Evolutionary conservation across 495 filamentous ascomycete genomes (phyloP).

Genomic region (Aspergillus kassunensis): DNA sequence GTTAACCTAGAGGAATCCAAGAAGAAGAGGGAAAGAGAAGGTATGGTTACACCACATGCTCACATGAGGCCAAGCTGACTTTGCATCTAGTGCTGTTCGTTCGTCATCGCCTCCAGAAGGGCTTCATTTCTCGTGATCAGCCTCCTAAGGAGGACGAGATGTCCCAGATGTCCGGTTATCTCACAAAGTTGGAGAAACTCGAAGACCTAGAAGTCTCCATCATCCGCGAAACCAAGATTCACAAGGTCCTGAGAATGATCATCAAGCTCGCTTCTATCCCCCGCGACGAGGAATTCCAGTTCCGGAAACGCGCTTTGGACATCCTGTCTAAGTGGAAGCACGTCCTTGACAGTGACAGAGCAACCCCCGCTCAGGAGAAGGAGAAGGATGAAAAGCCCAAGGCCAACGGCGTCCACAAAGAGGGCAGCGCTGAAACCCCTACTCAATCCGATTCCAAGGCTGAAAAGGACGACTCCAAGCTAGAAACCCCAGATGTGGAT

Average conservation of each 20-base stretch:
- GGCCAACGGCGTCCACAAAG: constrained; percentile 51
- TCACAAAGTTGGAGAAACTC: constrained; percentile 74
- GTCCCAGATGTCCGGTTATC: constrained; percentile 72
- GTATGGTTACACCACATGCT: constrained; percentile 35
- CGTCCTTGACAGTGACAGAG: constrained; percentile 57
- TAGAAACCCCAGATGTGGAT: constrained; percentile 25
- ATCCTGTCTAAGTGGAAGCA: constrained; percentile 81
- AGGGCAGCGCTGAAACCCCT: constrained; percentile 38
- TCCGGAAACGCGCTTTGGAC: constrained; percentile 71
- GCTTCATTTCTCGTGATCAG: constrained; percentile 75
- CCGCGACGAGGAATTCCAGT: constrained; percentile 76
- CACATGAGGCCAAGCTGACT: constrained; percentile 4
- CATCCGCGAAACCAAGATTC: constrained; percentile 82
- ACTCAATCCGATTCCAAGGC: constrained; percentile 39
- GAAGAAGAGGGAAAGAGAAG: constrained; percentile 63
- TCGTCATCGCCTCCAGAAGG: constrained; percentile 87
- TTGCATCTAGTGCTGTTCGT: constrained; percentile 64
- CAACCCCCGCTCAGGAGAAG: constrained; percentile 34
- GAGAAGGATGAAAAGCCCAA: constrained; percentile 43
- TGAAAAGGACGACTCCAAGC: constrained; percentile 36
- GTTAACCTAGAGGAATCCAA: constrained; percentile 58
- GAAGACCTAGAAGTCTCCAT: constrained; percentile 79
- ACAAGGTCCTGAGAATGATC: constrained; percentile 90
- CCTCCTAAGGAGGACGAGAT: constrained; percentile 86
- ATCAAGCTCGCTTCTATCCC: constrained; percentile 78